A percentile compares a stretch with the other conserved stretches of the same genome.
phyloP scores from a whole-genome alignment of 2,329 filamentous ascomycete genomes.

The Trichoderma polysporum region DNA sequence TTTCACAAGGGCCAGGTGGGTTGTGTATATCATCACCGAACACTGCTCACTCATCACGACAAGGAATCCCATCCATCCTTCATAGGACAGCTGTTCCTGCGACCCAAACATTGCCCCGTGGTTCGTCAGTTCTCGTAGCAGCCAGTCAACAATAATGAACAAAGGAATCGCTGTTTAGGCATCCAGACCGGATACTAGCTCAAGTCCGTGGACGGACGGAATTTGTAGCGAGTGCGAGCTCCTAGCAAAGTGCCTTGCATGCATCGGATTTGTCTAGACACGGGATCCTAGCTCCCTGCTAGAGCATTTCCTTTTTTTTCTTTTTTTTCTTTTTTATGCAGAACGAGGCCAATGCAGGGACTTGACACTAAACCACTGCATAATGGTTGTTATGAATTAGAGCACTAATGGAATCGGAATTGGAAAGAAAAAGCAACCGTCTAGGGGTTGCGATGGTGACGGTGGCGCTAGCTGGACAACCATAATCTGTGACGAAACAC shows the following conservation, averaged over 20 bases:
- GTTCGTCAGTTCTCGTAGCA: neutral
- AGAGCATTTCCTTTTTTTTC: neutral
- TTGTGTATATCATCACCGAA: neutral
- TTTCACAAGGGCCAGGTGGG: too few species aligned
- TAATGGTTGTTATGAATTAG: neutral
- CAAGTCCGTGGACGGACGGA: conserved; percentile 6
- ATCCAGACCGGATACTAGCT: neutral
- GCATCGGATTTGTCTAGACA: neutral
- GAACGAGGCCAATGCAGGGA: neutral
- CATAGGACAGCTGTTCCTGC: neutral
- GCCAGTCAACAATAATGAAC: neutral
- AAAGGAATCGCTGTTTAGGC: neutral
- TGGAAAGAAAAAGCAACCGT: neutral
- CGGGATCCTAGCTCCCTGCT: neutral
- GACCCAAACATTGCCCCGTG: neutral
- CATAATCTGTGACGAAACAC: neutral
- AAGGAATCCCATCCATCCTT: neutral
- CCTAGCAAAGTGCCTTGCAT: conserved; percentile 20
- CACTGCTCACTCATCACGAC: too few species aligned
- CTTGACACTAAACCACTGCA: neutral
- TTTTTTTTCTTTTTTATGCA: neutral
- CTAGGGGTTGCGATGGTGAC: neutral
- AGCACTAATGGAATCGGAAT: neutral
- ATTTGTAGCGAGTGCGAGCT: conserved; percentile 1
- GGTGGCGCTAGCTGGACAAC: neutral